Percentiles rank a stretch among this genome's conserved stretches.
These are phyloP conservation scores for Penium margaritaceum DNA, from an alignment of 139 green algal species.

Conservation along the genomic window DNA sequence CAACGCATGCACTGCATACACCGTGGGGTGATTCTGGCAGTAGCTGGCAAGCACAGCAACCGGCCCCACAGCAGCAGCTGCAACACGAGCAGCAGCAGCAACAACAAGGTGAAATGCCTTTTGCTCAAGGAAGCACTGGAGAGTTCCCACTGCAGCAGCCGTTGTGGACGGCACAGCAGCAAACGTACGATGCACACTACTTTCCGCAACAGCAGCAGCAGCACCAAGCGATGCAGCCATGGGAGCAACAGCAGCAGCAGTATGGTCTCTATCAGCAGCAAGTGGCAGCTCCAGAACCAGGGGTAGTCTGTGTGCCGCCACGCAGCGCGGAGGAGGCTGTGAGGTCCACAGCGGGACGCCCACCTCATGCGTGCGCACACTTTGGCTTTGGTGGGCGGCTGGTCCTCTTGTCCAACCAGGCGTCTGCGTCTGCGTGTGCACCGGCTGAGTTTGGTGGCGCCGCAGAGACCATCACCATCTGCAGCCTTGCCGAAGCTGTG, in stretches of 20 bases:
- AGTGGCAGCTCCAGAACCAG: too few relatives aligned
- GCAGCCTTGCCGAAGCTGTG: too few relatives aligned
- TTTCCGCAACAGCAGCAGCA: background rate
- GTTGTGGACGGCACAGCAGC: too few relatives aligned
- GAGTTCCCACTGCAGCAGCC: constrained; percentile 11
- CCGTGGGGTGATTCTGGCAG: background rate
- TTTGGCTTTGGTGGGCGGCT: constrained; percentile 45
- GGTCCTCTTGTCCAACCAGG: too few relatives aligned
- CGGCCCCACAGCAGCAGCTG: background rate
- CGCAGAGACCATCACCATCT: too few relatives aligned
- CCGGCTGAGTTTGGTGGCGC: too few relatives aligned
- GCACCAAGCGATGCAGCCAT: background rate
- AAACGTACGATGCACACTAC: background rate
- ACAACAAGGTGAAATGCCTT: background rate
- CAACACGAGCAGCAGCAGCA: background rate
- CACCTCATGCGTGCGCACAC: constrained; percentile 14
- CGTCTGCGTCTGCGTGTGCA: too few relatives aligned
- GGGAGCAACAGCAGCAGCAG: background rate
- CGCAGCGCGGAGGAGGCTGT: constrained; percentile 24
- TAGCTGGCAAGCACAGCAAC: background rate
- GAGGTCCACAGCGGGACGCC: constrained; percentile 7
- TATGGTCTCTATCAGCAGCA: background rate
- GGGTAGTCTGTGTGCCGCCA: too few relatives aligned
- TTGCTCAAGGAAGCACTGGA: background rate
- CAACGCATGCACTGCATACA: background rate